Percentiles rank a stretch among this genome's conserved stretches.
Evolutionary conservation across 2,329 filamentous ascomycete species (phyloP).

Genomic region (Magnaporthiopsis poae): DNA sequence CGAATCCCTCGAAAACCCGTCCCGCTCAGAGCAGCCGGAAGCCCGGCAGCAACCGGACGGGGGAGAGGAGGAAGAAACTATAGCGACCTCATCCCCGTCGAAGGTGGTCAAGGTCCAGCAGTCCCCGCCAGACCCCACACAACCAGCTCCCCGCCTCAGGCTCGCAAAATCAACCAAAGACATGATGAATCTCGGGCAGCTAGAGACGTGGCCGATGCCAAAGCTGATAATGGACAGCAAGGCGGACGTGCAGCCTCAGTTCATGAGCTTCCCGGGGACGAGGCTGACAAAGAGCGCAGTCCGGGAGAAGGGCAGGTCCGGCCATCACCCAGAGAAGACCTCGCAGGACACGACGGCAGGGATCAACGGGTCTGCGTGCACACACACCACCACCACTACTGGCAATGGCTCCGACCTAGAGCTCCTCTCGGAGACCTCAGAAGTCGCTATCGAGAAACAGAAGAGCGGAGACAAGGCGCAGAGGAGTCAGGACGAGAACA

Average conservation of each 20-base stretch:
- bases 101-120: slow-evolving; percentile 21
- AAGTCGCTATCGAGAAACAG: not conserved
- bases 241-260: not conserved
- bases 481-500: not conserved
- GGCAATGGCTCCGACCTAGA: slow-evolving; percentile 21
- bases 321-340: not conserved
- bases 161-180: not conserved
- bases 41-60: slow-evolving; percentile 11
- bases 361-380: slow-evolving; percentile 35
- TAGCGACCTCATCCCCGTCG: slow-evolving; percentile 29
- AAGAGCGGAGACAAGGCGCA: not conserved
- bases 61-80: slow-evolving; percentile 16
- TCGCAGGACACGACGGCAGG: not conserved
- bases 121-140: not conserved
- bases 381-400: slow-evolving; percentile 55
- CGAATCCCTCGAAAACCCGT: slow-evolving; percentile 11
- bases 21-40: slow-evolving; percentile 8
- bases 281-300: slow-evolving; percentile 1
- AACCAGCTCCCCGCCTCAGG: not conserved
- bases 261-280: not conserved
- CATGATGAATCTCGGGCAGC: slow-evolving; percentile 3
- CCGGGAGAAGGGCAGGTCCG: not conserved
- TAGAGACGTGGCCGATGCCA: not conserved
- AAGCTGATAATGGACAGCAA: not conserved
- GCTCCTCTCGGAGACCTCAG: not conserved